Evolutionary conservation across 2,329 filamentous ascomycete genomes (phyloP).

Genomic region (Alternaria brassicicola): DNA sequence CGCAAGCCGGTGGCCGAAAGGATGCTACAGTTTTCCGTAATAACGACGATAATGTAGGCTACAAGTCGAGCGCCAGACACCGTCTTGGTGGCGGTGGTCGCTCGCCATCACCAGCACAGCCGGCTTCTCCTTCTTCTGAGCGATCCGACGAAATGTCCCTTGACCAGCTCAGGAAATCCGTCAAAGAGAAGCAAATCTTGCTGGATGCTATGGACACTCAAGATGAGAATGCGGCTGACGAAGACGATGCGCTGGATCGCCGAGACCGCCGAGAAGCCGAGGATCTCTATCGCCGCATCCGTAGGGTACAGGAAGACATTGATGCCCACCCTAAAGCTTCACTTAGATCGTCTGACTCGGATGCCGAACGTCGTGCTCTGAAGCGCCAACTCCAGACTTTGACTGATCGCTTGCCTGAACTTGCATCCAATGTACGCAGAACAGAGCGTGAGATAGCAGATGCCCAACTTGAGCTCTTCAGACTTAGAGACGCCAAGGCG

Average conservation of each 20-base stretch:
- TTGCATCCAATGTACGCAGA: constrained; percentile 89
- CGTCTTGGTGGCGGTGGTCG: constrained; percentile 71
- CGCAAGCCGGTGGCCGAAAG: constrained; percentile 70
- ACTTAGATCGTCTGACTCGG: constrained; percentile 68
- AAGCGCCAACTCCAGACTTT: constrained; percentile 88
- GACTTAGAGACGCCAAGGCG: constrained; percentile 89
- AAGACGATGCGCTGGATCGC: constrained; percentile 90
- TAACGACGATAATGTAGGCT: constrained; percentile 87
- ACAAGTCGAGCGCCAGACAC: constrained; percentile 90
- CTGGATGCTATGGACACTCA: constrained; percentile 96
- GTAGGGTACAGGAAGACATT: constrained; percentile 92
- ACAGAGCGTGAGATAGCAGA: constrained; percentile 94
- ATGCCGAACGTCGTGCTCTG: constrained; percentile 83
- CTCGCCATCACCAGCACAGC: constrained; percentile 76
- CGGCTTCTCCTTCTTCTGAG: constrained; percentile 60
- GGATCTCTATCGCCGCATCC: constrained; percentile 89
- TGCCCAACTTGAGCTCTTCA: constrained; percentile 88
- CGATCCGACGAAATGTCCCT: constrained; percentile 79
- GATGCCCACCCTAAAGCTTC: constrained; percentile 85
- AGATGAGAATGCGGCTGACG: constrained; percentile 86
- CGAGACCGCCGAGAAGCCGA: constrained; percentile 91
- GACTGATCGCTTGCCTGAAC: constrained; percentile 86
- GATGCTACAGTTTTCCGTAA: constrained; percentile 97
- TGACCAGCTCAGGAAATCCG: constrained; percentile 89
- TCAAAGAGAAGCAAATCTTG: constrained; percentile 91